Percentiles rank a stretch among this genome's conserved stretches.
phyloP scores from a whole-genome alignment of 1,139 yeast genomes.

The Lodderomyces elongisporus region DNA sequence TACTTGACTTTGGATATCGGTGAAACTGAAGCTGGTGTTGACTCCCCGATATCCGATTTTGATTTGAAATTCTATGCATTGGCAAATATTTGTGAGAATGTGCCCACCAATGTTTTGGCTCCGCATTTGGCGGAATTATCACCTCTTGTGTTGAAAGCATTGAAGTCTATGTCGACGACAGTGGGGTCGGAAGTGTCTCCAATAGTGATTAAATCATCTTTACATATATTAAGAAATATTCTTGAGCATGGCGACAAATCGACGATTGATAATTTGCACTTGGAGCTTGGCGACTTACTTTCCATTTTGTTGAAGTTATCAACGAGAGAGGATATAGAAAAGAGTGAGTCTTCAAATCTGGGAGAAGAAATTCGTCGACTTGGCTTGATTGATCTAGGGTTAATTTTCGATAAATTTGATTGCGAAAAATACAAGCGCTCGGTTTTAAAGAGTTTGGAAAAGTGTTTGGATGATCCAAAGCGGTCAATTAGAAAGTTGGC shows the following conservation, averaged over 20 bases:
- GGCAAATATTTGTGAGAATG: slow-evolving; percentile 60
- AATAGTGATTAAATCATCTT: slow-evolving; percentile 53
- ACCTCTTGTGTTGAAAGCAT: slow-evolving; percentile 68
- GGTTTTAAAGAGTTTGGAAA: slow-evolving; percentile 45
- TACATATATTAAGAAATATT: slow-evolving; percentile 50
- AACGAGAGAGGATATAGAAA: slow-evolving; percentile 21
- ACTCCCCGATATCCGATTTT: slow-evolving; percentile 26
- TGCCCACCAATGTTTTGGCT: slow-evolving; percentile 18
- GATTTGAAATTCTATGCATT: slow-evolving; percentile 48
- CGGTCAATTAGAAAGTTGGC: slow-evolving; percentile 72
- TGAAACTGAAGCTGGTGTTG: slow-evolving; percentile 23
- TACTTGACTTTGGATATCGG: slow-evolving; percentile 30
- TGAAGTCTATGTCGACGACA: slow-evolving; percentile 24
- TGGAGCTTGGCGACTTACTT: slow-evolving; percentile 53
- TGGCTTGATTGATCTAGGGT: slow-evolving; percentile 10
- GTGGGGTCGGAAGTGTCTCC: not conserved
- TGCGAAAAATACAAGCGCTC: slow-evolving; percentile 24
- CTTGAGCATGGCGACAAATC: slow-evolving; percentile 40
- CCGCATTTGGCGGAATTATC: slow-evolving; percentile 54
- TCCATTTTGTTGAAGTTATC: slow-evolving; percentile 47
- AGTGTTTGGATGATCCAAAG: slow-evolving; percentile 66
- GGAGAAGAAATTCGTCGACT: slow-evolving; percentile 25
- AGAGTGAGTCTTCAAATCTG: too few relatives aligned
- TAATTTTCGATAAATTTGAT: slow-evolving; percentile 10
- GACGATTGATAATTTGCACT: slow-evolving; percentile 35